Conservation (phyloP, 768 basidiomycete species). For the Russula earlei region DNA sequence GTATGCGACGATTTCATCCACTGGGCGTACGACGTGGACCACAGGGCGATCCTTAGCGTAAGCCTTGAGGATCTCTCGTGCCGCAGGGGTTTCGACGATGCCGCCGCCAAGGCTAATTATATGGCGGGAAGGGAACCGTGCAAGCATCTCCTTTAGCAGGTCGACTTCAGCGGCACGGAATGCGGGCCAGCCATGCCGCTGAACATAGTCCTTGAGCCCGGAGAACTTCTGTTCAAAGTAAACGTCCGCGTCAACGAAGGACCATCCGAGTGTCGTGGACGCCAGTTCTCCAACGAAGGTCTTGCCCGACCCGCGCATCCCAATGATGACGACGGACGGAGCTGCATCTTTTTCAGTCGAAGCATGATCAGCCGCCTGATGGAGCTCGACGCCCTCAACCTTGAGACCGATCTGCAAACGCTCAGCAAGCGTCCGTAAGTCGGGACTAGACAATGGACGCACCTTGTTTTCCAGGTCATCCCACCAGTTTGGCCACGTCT, state of each 20-base stretch:
- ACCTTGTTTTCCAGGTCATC: constrained; percentile 96
- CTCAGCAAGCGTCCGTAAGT: constrained; percentile 4
- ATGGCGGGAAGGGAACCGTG: constrained; percentile 44
- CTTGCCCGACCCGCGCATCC: constrained; percentile 98
- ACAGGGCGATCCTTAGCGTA: constrained; percentile 64
- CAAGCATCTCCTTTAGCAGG: constrained; percentile 59
- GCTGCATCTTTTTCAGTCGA: constrained; percentile 33
- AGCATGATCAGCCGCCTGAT: constrained; percentile 31
- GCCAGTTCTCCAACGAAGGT: constrained; percentile 79
- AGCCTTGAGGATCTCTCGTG: constrained; percentile 59
- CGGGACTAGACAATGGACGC: constrained; percentile 8
- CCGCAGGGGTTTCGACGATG: constrained; percentile 76
- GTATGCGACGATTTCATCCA: constrained; percentile 75
- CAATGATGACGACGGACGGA: constrained; percentile 69
- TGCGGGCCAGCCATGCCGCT: constrained; percentile 75
- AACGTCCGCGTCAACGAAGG: constrained; percentile 76
- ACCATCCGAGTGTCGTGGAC: constrained; percentile 60
- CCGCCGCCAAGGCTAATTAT: constrained; percentile 92
- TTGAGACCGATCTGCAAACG: constrained; percentile 69
- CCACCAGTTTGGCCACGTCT: constrained; percentile 99
- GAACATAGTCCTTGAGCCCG: constrained; percentile 67
- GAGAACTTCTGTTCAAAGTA: constrained; percentile 60
- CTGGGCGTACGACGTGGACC: constrained; percentile 73
- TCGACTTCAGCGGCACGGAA: constrained; percentile 77
- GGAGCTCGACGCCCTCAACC: constrained; percentile 77